phyloP scores from a whole-genome alignment of 2,329 filamentous ascomycete species.

The Colletotrichum agaves region DNA sequence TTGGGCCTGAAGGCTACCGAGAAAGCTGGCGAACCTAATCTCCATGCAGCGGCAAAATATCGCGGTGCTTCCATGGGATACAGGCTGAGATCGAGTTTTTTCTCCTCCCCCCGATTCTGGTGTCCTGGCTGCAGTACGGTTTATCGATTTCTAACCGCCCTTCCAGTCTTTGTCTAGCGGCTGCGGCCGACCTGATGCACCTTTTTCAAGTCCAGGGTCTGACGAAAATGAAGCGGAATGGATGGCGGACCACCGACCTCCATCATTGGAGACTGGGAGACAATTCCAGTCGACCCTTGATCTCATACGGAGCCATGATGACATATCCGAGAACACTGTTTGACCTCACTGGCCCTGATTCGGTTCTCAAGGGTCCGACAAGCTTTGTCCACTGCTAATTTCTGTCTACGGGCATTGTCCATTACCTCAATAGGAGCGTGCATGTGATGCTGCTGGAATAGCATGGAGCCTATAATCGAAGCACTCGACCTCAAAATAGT shows the following conservation, averaged over 20 bases:
- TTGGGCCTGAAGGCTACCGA: conserved; percentile 12
- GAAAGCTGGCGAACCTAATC: neutral
- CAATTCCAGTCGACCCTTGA: conserved; percentile 7
- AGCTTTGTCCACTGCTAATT: conserved; percentile 36
- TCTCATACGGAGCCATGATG: conserved; percentile 9
- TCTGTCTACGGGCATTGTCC: conserved; percentile 2
- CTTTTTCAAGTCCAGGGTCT: conserved; percentile 14
- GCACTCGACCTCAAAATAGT: neutral
- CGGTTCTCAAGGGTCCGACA: conserved; percentile 11
- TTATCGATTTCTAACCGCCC: conserved; percentile 13
- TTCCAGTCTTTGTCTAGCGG: conserved; percentile 11
- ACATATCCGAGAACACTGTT: conserved; percentile 13
- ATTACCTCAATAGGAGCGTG: conserved; percentile 11
- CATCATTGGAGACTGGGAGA: conserved; percentile 34
- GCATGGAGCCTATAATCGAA: neutral
- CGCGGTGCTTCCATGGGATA: neutral
- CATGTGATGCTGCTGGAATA: conserved; percentile 24
- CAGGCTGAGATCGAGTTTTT: conserved; percentile 14
- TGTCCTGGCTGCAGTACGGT: conserved; percentile 13
- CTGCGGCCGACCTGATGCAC: conserved; percentile 8
- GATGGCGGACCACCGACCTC: conserved; percentile 25
- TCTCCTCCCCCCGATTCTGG: conserved; percentile 8
- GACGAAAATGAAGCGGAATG: conserved; percentile 37
- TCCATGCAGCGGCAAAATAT: neutral
- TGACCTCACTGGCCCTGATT: neutral